A percentile compares a stretch with the other conserved stretches of the same genome.
Evolutionary conservation across 73 alveolate species (phyloP).

Genomic region (Stentor coeruleus): DNA sequence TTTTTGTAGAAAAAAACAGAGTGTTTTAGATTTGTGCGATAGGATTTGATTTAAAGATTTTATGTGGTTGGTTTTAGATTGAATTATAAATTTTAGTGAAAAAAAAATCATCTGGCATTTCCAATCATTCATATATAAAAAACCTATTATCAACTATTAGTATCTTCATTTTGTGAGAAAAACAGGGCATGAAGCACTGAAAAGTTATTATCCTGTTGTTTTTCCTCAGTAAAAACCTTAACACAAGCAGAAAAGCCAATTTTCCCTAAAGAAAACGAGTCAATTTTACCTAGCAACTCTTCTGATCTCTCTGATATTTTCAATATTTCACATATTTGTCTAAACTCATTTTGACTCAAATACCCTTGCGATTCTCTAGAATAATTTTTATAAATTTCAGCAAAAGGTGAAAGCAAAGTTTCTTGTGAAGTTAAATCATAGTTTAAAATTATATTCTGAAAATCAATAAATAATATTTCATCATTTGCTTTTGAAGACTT

Average conservation of each 20-base stretch:
- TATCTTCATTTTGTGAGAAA: no score
- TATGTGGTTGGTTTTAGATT: no score
- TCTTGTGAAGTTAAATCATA: slow-evolving; percentile 56
- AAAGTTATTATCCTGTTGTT: no score
- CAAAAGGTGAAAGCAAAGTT: slow-evolving; percentile 55
- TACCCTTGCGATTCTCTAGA: slow-evolving; percentile 58
- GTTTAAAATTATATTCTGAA: slow-evolving; percentile 54
- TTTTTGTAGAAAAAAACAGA: no score
- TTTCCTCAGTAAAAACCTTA: slow-evolving; percentile 51
- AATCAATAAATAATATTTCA: slow-evolving; percentile 52
- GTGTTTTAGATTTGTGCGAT: no score
- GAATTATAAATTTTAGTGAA: no score
- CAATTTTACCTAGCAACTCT: neutral
- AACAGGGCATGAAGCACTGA: no score
- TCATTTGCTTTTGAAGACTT: slow-evolving; percentile 46
- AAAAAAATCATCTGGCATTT: no score
- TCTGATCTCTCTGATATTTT: neutral
- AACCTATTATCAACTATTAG: no score
- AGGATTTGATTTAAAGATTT: no score
- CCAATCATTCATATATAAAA: no score
- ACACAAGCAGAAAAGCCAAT: neutral
- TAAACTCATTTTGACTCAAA: slow-evolving; percentile 43
- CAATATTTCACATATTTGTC: neutral
- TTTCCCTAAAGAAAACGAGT: neutral
- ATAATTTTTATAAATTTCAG: slow-evolving; percentile 35